Conservation (phyloP, 2,329 filamentous ascomycete species). For the Chaetomium sp. region DNA sequence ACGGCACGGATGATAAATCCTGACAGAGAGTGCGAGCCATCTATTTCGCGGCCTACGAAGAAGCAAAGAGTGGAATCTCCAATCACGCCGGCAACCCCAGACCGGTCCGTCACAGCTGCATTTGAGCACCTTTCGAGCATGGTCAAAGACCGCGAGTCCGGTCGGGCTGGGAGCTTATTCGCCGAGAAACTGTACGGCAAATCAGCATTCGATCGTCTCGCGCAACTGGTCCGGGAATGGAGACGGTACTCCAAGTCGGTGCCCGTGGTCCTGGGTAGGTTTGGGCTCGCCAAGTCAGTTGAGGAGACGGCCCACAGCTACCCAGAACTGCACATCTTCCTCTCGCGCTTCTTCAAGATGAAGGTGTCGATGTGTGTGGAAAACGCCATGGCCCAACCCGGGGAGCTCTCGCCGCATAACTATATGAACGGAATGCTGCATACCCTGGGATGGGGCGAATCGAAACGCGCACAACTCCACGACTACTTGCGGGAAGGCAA, state of each 20-base stretch:
- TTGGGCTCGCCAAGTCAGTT: constrained; percentile 22
- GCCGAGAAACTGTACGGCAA: constrained; percentile 26
- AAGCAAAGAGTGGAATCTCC: constrained; percentile 13
- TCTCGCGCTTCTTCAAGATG: constrained; percentile 33
- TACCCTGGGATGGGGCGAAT: constrained; percentile 29
- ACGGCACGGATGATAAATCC: constrained; percentile 28
- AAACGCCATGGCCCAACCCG: constrained; percentile 3
- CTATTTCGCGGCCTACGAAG: constrained; percentile 11
- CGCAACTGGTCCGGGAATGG: constrained; percentile 32
- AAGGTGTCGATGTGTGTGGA: constrained; percentile 27
- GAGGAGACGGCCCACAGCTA: constrained; percentile 24
- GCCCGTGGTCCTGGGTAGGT: constrained; percentile 16
- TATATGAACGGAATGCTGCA: constrained; percentile 24
- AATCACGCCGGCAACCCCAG: not conserved
- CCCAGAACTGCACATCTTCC: constrained; percentile 30
- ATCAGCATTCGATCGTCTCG: constrained; percentile 31
- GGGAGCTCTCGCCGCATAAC: constrained; percentile 9
- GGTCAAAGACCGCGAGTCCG: constrained; percentile 16
- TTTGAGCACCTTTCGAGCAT: constrained; percentile 24
- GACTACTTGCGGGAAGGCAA: constrained; percentile 35
- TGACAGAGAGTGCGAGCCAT: constrained; percentile 14
- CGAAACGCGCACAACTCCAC: constrained; percentile 25
- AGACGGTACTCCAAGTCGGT: constrained; percentile 22
- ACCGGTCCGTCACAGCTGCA: constrained; percentile 1
- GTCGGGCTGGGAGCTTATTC: not conserved